Conservation (phyloP, 352 stramenopile genomes). For the Phytophthora palmivora region DNA sequence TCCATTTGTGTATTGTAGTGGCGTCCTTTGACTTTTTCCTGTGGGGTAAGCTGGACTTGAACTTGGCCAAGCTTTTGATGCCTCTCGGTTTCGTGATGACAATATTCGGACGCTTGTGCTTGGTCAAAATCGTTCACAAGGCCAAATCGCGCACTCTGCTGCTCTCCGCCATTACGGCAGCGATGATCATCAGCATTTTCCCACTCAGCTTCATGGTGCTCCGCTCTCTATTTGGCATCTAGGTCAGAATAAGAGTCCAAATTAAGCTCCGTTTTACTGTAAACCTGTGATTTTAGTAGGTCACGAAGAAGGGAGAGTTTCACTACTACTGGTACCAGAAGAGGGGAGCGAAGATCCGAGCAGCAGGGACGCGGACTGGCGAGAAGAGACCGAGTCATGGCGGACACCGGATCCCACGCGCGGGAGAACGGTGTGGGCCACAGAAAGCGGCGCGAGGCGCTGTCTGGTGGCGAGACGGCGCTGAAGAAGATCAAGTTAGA, state of each 20-base stretch:
- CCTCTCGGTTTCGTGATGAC: slow-evolving; percentile 46
- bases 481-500: slow-evolving; percentile 79
- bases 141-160: slow-evolving; percentile 41
- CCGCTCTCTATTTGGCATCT: slow-evolving; percentile 26
- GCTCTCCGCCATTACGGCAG: slow-evolving; percentile 37
- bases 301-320: slow-evolving; percentile 15
- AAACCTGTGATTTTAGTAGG: slow-evolving; percentile 18
- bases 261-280: slow-evolving; percentile 31
- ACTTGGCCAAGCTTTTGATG: slow-evolving; percentile 33
- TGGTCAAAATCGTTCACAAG: slow-evolving; percentile 45
- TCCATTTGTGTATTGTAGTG: slow-evolving; percentile 25
- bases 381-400: slow-evolving; percentile 26
- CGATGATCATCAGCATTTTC: slow-evolving; percentile 46
- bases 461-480: slow-evolving; percentile 23
- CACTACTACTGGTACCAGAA: slow-evolving; percentile 18
- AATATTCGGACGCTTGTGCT: slow-evolving; percentile 40
- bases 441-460: slow-evolving; percentile 51
- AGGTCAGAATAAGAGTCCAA: slow-evolving; percentile 26
- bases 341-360: slow-evolving; percentile 36
- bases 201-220: slow-evolving; percentile 39
- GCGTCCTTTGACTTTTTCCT: slow-evolving; percentile 51
- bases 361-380: slow-evolving; percentile 9
- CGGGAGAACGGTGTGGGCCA: slow-evolving; percentile 41
- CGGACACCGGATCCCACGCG: slow-evolving; percentile 32
- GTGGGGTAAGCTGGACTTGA: slow-evolving; percentile 47